Base-by-base conservation (phyloP, 2,329 filamentous ascomycete genomes). In the Colletotrichum scovillei region DNA sequence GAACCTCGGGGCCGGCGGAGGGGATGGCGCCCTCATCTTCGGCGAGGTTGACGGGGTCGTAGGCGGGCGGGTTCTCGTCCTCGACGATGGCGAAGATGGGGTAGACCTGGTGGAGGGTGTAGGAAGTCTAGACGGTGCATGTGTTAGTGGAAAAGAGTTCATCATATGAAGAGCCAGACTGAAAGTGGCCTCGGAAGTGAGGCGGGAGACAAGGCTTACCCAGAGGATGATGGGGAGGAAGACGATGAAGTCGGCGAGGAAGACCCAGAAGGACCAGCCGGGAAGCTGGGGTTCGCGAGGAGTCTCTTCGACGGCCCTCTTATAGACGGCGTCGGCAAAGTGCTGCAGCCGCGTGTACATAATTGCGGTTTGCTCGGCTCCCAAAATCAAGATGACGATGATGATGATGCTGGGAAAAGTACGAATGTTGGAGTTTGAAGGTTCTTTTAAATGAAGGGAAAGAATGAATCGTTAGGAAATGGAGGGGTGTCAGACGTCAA, bases 1-100 rank as follows among this genome's bases (percentile, higher is more conserved):
- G 67, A 14, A 56, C 71, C 66, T 79, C 77, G 70, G 78, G 76
- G 67, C 76, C 76, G 9, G 81, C 81, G 60, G 77, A 75, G 76
- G 82, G 78, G 75, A 82, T 81, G 75, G 82, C 76, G 56, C 77
- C 75, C 53, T 81, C 81, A 70, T 84, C 81, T 49, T 84, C 84
- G 77, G 84, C 81, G 12, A 86, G 80, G 57, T 86, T 79, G 58
- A 91, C 80, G 64, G 88, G 85, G 69, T 88, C 86, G 81, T 90
- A 91, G 32, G 85, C 84, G 5, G 88, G 88, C 63, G 88, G 87
- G 46, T 85, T 85, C 64, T 89, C 88, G 81, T 91, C 87, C 78
- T 91, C 89, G 76, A 91, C 81, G 74, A 90, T 89, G 79, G 89
- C 87, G 73, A 91, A 85, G 67, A 87, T 85, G 57, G 88, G 86